Conservation (phyloP, 768 basidiomycete species). For the Psilocybe azurescens region DNA sequence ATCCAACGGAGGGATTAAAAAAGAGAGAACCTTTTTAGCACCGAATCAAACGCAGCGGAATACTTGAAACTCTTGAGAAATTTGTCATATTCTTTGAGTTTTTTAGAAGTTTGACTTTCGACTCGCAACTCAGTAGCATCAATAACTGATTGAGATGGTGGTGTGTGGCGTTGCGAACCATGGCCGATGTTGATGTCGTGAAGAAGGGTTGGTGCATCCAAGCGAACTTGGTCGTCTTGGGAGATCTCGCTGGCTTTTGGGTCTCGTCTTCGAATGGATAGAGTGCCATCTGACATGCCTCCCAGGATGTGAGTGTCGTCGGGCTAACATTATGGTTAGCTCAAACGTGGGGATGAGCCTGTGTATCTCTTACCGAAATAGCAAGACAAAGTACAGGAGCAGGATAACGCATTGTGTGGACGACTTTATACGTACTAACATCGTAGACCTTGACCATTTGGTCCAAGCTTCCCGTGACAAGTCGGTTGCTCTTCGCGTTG, state of each 20-base stretch:
- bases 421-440: conserved; percentile 89
- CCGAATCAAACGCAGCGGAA: conserved; percentile 91
- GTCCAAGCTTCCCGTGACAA: conserved; percentile 91
- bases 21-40: conserved; percentile 73
- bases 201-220: conserved; percentile 17
- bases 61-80: conserved; percentile 93
- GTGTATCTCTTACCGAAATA: conserved; percentile 71
- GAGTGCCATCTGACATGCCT: conserved; percentile 97
- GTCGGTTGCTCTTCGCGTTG: conserved; percentile 73
- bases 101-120: conserved; percentile 68
- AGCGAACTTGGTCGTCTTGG: conserved; percentile 9
- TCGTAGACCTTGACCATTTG: conserved; percentile 99
- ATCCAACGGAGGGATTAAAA: neutral
- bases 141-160: conserved; percentile 46
- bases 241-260: conserved; percentile 65
- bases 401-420: conserved; percentile 98
- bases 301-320: conserved; percentile 96
- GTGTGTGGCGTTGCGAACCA: conserved; percentile 7
- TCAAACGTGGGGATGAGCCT: neutral
- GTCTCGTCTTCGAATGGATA: conserved; percentile 94
- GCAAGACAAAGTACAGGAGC: conserved; percentile 90
- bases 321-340: conserved; percentile 57
- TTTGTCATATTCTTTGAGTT: conserved; percentile 87
- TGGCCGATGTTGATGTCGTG: conserved; percentile 19
- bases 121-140: conserved; percentile 81